Base-by-base conservation (phyloP, 2,329 filamentous ascomycete species). In the Teratosphaeria zuluensis region DNA sequence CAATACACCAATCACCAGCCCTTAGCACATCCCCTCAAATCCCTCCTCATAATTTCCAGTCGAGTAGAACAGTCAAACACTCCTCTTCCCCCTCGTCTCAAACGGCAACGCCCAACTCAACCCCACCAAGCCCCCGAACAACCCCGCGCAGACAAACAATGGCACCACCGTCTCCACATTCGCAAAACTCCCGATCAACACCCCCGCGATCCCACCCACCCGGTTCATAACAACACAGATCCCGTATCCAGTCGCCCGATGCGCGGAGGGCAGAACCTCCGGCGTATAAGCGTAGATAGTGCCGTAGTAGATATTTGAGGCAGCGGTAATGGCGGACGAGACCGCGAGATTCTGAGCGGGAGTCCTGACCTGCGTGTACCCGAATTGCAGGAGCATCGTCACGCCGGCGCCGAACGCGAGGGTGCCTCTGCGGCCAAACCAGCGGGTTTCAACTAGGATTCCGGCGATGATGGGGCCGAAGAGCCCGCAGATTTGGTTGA, bases 331-430 rank as follows among this genome's bases (percentile, higher is more conserved):
- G 2, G 63, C 62, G 33, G 60, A 58, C 19, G 58, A 64, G 7
- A 68, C 59, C 1, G 58, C 66, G n/a, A 68, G 28, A 55, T 68
- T 68, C 51, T 66, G 62, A 9, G 64, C 58, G 7, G 63, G 61
- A n/a, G 63, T 68, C 32, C 58, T 64, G 58, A 68, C 65, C 58
- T 66, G 65, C 9, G 65, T 68, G 28, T 68, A 66, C 11, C 64
- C 64, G 31, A 68, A 66, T 48, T 67, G 63, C 19, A 67, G 56
- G 12, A 63, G 58, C 61, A 63, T 68, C 5, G 66, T 66, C 14
- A 62, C 35, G 11, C 62, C 51, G 3, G 65, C 63, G 9, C 65
- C 66, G 38, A 68, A 55, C 24, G 63, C 63, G 2, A 69, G 56
- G 2, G 66, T 68, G 4, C 64, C 63, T 57, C 59, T 48, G 4